Evolutionary conservation across 208 protist species (phyloP), one percentile per base, ranked within the genome.

Genomic region (Acanthamoeba lenticulata): DNA sequence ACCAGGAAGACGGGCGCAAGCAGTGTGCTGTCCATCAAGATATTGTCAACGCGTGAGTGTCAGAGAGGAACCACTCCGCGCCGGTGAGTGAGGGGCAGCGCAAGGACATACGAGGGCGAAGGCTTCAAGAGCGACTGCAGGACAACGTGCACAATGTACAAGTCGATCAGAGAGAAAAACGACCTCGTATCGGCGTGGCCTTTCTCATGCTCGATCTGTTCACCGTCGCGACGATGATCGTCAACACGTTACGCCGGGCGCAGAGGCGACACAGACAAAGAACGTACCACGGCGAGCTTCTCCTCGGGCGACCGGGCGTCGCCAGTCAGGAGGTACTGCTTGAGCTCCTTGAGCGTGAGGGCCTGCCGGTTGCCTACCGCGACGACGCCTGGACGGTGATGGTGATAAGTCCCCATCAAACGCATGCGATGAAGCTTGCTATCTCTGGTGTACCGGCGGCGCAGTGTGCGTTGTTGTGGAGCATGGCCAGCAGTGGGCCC

Each of bases 191-290:
- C 69, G 5, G 69, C 69, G 9, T 79, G 69, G 32, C 69, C 69
- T 15, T 79, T 79, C 69, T 79, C 69, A 36, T 79, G 69, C 24
- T 38, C 69, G 69, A 79, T 79, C 69, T 79, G 69, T 40, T 74
- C 55, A 21, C 29, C 19, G 32, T 27, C 60, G 29, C 65, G 0
- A 74, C n/a, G 65, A 74, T 24, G 40, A 74, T 29, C 15, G 34
- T 38, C n/a, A 60, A 21, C 47, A 55, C 0, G 15, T 4, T 19
- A 55, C 47, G 15, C 11, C 47, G 3, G 47, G 47, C 47, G 21
- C 47, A 55, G 47, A 19, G 21, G 11, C 15, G 21, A 27, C 52
- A 60, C 21, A 60, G 15, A 11, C 24, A 27, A 27, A 1, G 60
- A 21, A 45, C 69, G 32, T 45, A 79, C 69, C 69, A 79, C 69